Evolutionary conservation across 2,329 filamentous ascomycete genomes (phyloP).

Genomic region (Ceratocystis alfenasii): DNA sequence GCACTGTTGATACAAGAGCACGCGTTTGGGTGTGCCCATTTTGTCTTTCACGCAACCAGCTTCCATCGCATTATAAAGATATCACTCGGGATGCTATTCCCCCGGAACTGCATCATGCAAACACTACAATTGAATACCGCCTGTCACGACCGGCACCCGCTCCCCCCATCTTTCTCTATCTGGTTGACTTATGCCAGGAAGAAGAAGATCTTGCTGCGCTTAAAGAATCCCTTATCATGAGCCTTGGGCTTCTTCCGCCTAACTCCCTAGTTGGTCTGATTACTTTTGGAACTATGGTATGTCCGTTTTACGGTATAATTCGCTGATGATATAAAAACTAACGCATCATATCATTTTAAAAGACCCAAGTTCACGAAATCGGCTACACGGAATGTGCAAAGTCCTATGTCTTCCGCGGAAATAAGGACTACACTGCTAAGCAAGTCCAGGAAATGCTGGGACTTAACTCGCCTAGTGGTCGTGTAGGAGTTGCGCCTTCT

Average conservation of each 20-base stretch:
- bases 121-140: slow-evolving; percentile 83
- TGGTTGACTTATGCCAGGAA: slow-evolving; percentile 80
- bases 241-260: slow-evolving; percentile 67
- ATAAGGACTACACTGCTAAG: slow-evolving; percentile 95
- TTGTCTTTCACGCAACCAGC: slow-evolving; percentile 69
- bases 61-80: slow-evolving; percentile 81
- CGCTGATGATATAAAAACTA: slow-evolving; percentile 20
- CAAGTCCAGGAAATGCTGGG: slow-evolving; percentile 99
- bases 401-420: slow-evolving; percentile 95
- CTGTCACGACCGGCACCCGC: slow-evolving; percentile 72
- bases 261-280: slow-evolving; percentile 73
- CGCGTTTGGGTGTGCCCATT: slow-evolving; percentile 84
- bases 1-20: slow-evolving; percentile 72
- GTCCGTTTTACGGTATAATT: neutral
- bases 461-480: slow-evolving; percentile 56
- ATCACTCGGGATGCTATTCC: slow-evolving; percentile 74
- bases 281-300: slow-evolving; percentile 85
- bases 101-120: slow-evolving; percentile 67
- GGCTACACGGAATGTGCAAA: slow-evolving; percentile 97
- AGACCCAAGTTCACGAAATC: slow-evolving; percentile 94
- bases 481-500: slow-evolving; percentile 60
- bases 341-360: slow-evolving; percentile 23
- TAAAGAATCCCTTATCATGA: slow-evolving; percentile 79
- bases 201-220: slow-evolving; percentile 72
- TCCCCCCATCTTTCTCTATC: slow-evolving; percentile 75